Percentiles rank a stretch among this genome's conserved stretches.
These are phyloP conservation scores for Penicillium coprophilum DNA, from an alignment of 495 filamentous ascomycete genomes.

Conservation along the genomic window DNA sequence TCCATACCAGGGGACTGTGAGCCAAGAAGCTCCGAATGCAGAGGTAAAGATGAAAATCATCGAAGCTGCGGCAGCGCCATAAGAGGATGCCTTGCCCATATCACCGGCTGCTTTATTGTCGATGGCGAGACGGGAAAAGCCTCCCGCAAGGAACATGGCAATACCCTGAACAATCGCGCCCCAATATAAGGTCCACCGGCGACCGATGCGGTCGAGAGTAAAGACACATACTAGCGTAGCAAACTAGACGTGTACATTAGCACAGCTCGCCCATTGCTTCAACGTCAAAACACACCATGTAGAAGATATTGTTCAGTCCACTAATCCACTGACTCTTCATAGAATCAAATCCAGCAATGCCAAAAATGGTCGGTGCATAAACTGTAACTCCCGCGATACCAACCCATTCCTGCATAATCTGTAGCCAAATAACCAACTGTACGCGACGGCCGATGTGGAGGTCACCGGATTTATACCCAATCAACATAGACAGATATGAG, in stretches of 20 bases:
- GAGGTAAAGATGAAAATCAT: slow-evolving; percentile 71
- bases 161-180: slow-evolving; percentile 63
- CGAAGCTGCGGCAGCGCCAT: slow-evolving; percentile 61
- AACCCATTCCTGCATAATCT: slow-evolving; percentile 74
- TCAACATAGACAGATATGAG: slow-evolving; percentile 63
- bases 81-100: slow-evolving; percentile 47
- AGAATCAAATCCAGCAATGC: slow-evolving; percentile 61
- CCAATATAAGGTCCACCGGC: slow-evolving; percentile 68
- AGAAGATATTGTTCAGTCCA: slow-evolving; percentile 68
- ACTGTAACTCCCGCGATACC: slow-evolving; percentile 72
- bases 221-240: slow-evolving; percentile 66
- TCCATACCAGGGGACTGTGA: slow-evolving; percentile 59
- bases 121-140: slow-evolving; percentile 53
- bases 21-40: slow-evolving; percentile 70
- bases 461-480: slow-evolving; percentile 60
- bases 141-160: slow-evolving; percentile 59
- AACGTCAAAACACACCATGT: slow-evolving; percentile 36
- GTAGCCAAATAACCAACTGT: slow-evolving; percentile 68
- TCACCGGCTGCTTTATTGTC: slow-evolving; percentile 47
- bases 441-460: slow-evolving; percentile 65
- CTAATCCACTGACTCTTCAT: slow-evolving; percentile 65
- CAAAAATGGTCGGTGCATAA: slow-evolving; percentile 66
- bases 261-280: background rate
- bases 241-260: slow-evolving; percentile 33
- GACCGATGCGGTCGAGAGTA: slow-evolving; percentile 66